Base-by-base conservation (phyloP, 208 protist species). In the Leptomonas seymouri region DNA sequence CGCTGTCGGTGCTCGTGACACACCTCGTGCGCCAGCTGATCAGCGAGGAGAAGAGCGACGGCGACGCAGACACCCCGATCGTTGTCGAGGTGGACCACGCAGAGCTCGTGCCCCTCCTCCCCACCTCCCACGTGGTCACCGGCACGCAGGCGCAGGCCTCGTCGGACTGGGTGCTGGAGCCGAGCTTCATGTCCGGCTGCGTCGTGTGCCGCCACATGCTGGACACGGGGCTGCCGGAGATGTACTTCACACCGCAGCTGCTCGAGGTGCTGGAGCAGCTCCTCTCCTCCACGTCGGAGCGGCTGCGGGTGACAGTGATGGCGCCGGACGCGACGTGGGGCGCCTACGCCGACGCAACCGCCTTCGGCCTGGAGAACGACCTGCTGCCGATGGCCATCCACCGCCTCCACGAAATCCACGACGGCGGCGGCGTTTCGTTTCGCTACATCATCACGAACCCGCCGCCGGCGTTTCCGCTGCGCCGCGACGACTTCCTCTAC, bases 361-460 rank as follows among this genome's bases (percentile, higher is more conserved):
- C 51, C 42, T 79, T 75, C 42, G 67, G 67, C 23, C 21, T 82
- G 30, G 71, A 63, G 56, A 76, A 71, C 42, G 64, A 53, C 18
- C 55, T 82, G 27, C 60, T 82, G 18, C 71, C 77, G n/a, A 61
- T 82, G 41, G 77, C 61, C 23, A 75, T 82, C 53, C 71, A 82
- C 50, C 69, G 77, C 27, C 65, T 67, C 28, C 67, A 78, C 44
- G 66, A 68, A 58, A 64, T 70, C 42, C 18, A 46, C 57, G 42
- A 50, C 27, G 62, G 51, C 21, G 54, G 48, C 54, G 68, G 31
- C 45, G 36, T 66, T 1, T 66, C 67, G n/a, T 77, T 78, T 28
- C 77, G 77, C 59, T 82, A 75, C 57, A 78, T 82, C 42, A 71
- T 82, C 48, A 82, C 77, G 7, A 82, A 82, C 61, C 77, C 77